Evolutionary conservation across 2,329 filamentous ascomycete genomes (phyloP).

Genomic region (Hortaea werneckii): DNA sequence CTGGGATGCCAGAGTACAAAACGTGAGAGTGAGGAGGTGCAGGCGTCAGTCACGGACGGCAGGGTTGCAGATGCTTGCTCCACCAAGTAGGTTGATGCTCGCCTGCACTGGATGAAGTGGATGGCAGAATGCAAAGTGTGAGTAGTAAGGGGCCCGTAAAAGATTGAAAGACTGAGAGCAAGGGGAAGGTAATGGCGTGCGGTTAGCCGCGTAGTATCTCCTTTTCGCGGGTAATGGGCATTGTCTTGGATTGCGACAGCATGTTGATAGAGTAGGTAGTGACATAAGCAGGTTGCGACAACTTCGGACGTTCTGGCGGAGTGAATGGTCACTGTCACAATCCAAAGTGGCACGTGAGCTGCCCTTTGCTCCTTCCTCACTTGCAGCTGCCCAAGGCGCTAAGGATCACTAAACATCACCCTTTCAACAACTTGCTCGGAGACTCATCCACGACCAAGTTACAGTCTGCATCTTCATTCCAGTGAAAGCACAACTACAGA

Average conservation of each 20-base stretch:
- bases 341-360: background rate
- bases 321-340: no score
- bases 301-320: no score
- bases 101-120: background rate
- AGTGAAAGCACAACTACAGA: no score
- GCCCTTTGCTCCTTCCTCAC: background rate
- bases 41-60: background rate
- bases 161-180: background rate
- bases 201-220: background rate
- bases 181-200: background rate
- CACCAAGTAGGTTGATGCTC: background rate
- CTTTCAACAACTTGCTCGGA: no score
- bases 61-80: background rate
- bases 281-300: background rate
- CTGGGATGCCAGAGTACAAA: slow-evolving; percentile 7
- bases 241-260: background rate
- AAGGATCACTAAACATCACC: no score
- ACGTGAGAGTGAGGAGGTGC: background rate
- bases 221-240: background rate
- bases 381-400: background rate
- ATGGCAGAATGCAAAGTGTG: background rate
- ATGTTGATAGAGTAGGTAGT: slow-evolving; percentile 2
- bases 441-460: no score
- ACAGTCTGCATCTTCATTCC: no score
- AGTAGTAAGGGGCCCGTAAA: background rate